phyloP scores from a whole-genome alignment of 2,329 filamentous ascomycete species.

The Ilyonectria sp. region DNA sequence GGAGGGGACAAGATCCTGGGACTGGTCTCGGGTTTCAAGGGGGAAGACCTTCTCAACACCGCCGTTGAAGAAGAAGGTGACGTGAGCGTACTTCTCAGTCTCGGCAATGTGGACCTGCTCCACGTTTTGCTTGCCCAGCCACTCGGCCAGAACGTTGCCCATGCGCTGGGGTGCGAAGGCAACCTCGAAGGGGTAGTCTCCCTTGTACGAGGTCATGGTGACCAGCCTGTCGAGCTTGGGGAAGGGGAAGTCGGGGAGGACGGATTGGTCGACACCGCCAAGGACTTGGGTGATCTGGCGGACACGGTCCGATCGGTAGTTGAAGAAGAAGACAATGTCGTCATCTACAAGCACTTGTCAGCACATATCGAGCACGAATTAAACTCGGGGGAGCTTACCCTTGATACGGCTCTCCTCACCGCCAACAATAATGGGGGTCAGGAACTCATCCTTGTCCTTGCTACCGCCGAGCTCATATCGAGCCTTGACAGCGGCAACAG shows the following conservation, averaged over 20 bases:
- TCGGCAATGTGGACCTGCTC: constrained; percentile 98
- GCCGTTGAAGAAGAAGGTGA: constrained; percentile 99
- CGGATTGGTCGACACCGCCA: constrained; percentile 92
- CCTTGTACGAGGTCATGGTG: constrained; percentile 99
- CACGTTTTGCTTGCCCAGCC: constrained; percentile 89
- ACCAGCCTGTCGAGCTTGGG: constrained; percentile 88
- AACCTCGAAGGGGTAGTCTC: constrained; percentile 90
- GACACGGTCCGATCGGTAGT: constrained; percentile 98
- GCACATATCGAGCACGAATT: constrained; percentile 1
- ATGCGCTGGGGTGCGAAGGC: constrained; percentile 96
- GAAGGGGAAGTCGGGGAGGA: constrained; percentile 91
- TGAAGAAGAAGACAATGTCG: constrained; percentile 99
- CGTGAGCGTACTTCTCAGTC: constrained; percentile 99
- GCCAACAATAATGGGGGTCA: constrained; percentile 96
- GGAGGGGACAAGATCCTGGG: constrained; percentile 83
- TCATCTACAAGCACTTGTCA: constrained; percentile 70
- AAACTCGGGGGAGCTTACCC: constrained; percentile 65
- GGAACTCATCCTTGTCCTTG: constrained; percentile 93
- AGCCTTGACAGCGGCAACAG: constrained; percentile 87
- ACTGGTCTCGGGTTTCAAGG: constrained; percentile 90
- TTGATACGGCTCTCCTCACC: constrained; percentile 89
- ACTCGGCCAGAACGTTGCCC: constrained; percentile 98
- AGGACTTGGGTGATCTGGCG: constrained; percentile 96
- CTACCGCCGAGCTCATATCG: constrained; percentile 81
- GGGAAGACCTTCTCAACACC: constrained; percentile 97